A percentile compares a stretch with the other conserved stretches of the same genome.
Evolutionary conservation across 768 basidiomycete genomes (phyloP).

Genomic region (Obba rivulosa): DNA sequence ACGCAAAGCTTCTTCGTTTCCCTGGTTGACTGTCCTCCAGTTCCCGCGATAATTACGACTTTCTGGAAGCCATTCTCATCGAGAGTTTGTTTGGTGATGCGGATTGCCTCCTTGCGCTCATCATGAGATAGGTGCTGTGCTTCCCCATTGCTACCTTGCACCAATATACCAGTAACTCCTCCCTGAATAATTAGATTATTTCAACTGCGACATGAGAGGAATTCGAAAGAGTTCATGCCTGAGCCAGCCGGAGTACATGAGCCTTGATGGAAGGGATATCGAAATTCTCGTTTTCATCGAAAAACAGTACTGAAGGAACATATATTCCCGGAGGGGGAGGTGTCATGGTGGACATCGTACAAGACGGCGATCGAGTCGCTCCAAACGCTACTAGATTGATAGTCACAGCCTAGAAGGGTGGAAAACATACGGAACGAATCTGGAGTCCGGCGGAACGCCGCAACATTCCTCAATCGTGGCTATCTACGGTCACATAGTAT

Average conservation of each 20-base stretch:
- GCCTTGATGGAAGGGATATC: slow-evolving; percentile 61
- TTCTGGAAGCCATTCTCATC: slow-evolving; percentile 66
- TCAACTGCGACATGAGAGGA: slow-evolving; percentile 11
- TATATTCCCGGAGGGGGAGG: slow-evolving; percentile 68
- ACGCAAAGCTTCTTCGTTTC: slow-evolving; percentile 66
- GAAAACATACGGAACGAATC: too few species aligned
- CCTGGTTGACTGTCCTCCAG: slow-evolving; percentile 74
- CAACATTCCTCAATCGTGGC: too few species aligned
- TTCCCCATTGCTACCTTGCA: slow-evolving; percentile 73
- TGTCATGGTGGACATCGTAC: not conserved
- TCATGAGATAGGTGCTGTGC: slow-evolving; percentile 72
- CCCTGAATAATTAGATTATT: slow-evolving; percentile 39
- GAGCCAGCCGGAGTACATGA: slow-evolving; percentile 69
- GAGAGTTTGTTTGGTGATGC: slow-evolving; percentile 62
- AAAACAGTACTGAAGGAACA: slow-evolving; percentile 75
- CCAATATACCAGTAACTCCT: slow-evolving; percentile 66
- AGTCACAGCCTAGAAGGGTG: too few species aligned
- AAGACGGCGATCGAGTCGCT: too few species aligned
- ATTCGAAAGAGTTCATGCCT: slow-evolving; percentile 32
- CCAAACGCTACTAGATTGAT: too few species aligned
- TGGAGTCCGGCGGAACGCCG: too few species aligned
- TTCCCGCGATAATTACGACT: slow-evolving; percentile 73
- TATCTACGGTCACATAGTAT: too few species aligned
- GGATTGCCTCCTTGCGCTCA: slow-evolving; percentile 60
- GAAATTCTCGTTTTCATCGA: slow-evolving; percentile 63